Conservation (phyloP, 257 asterid species). For the Nicotiana tomentosiformis region DNA sequence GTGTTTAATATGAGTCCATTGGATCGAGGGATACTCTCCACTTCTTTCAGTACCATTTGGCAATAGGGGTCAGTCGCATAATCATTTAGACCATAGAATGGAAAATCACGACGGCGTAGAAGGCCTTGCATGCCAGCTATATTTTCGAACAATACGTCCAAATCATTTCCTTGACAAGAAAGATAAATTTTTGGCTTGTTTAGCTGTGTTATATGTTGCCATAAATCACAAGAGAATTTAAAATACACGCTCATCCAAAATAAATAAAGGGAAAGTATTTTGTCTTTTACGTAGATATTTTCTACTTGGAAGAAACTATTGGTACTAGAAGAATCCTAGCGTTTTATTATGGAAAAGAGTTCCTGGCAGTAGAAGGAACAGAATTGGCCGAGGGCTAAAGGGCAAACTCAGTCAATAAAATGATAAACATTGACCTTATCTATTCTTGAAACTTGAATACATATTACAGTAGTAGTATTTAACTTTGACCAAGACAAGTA, state of each 20-base stretch:
- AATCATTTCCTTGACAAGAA: background rate
- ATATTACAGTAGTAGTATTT: background rate
- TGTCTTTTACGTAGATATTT: background rate
- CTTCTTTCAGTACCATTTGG: background rate
- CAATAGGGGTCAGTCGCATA: conserved; percentile 7
- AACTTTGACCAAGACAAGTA: background rate
- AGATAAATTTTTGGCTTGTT: background rate
- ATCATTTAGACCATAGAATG: conserved; percentile 14
- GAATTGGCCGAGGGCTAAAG: background rate
- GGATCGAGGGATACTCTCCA: conserved; percentile 12
- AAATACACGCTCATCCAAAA: background rate
- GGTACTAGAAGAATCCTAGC: background rate
- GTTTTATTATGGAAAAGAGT: background rate
- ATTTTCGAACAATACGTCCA: conserved; percentile 6
- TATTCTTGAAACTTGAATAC: background rate
- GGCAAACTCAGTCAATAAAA: background rate
- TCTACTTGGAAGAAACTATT: background rate
- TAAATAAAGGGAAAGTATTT: background rate
- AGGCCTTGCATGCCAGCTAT: conserved; percentile 26
- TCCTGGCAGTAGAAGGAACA: background rate
- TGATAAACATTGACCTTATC: background rate
- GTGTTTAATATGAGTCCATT: conserved; percentile 26
- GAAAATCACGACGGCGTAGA: conserved; percentile 28
- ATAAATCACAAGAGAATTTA: background rate
- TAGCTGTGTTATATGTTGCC: background rate